Conservation (phyloP, 169 alveolate species). For the Pseudocohnilembus persalinus region DNA sequence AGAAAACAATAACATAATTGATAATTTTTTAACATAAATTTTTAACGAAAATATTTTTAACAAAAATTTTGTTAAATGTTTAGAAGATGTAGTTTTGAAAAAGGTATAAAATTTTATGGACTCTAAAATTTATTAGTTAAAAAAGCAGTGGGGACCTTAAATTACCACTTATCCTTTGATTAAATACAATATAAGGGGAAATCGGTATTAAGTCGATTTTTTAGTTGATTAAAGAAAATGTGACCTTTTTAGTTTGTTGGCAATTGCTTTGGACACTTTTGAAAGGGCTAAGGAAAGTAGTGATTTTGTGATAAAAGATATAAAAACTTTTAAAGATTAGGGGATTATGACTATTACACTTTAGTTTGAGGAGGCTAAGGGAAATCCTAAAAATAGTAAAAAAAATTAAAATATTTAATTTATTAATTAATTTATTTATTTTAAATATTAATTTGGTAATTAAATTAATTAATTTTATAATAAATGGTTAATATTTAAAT, state of each 20-base stretch:
- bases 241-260: constrained; percentile 52
- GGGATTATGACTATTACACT: constrained; percentile 41
- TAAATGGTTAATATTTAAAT: too few species aligned
- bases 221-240: constrained; percentile 54
- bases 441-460: too few species aligned
- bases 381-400: constrained; percentile 26
- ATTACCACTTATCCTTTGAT: constrained; percentile 38
- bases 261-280: constrained; percentile 30
- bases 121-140: constrained; percentile 13
- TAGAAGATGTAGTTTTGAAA: constrained; percentile 6
- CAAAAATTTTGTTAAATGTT: not conserved
- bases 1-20: too few species aligned
- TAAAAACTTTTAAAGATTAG: constrained; percentile 41
- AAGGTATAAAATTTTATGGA: constrained; percentile 15
- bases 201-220: constrained; percentile 62
- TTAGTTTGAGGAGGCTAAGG: constrained; percentile 57
- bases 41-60: too few species aligned
- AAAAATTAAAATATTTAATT: too few species aligned
- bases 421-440: too few species aligned
- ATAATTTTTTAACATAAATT: too few species aligned
- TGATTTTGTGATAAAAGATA: constrained; percentile 31
- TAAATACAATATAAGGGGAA: constrained; percentile 59
- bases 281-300: constrained; percentile 35
- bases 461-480: too few species aligned
- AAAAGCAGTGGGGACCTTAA: constrained; percentile 37